Evolutionary conservation across 1,284 basidiomycete species (phyloP), one percentile per base, ranked within the genome.

Genomic region (Boletellus dicymbophilus): DNA sequence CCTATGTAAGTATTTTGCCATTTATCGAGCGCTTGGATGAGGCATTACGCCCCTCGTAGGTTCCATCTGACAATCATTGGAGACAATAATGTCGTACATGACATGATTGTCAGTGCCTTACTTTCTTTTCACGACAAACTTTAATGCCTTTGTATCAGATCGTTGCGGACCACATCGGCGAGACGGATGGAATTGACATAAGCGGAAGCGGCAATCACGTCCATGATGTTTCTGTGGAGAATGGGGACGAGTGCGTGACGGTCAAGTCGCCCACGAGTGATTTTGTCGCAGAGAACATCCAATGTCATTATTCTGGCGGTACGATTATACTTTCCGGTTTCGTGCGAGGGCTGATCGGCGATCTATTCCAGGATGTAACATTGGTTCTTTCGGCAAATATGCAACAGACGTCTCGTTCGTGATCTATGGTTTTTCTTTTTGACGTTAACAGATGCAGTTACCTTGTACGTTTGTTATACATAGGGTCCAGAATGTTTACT

Each of bases 221-320:
- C 31, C 55, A 60, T 30, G 55, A 61, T 26, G 39, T 62, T 39
- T 58, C 48, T 13, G 47, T 62, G 28, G 58, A 45, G 46, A 58
- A 58, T 36, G 58, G 46, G 9, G 58, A 55, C 15, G 59, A 61
- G n/a, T 57, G 54, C 15, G 46, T 51, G 22, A 60, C 51, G 5
- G 40, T 62, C 44, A 55, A 58, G 36, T 12, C 48, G 5, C 54
- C 58, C 6, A 50, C 54, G 13, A 2, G 50, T 9, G 50, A 54
- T 26, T 62, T 49, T 37, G 6, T 48, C 15, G 49, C 40, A 20
- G 44, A 59, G 34, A 55, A 60, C n/a, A 45, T 58, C 2, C 44
- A 38, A 7, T 55, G 60, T 26, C 8, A 33, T 22, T n/a, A 57
- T 49, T 48, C 60, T 28, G 41, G 3, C 3, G 50, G 58, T 59